Base-by-base conservation (phyloP, 495 filamentous ascomycete genomes). In the Xylaria telfairii region DNA sequence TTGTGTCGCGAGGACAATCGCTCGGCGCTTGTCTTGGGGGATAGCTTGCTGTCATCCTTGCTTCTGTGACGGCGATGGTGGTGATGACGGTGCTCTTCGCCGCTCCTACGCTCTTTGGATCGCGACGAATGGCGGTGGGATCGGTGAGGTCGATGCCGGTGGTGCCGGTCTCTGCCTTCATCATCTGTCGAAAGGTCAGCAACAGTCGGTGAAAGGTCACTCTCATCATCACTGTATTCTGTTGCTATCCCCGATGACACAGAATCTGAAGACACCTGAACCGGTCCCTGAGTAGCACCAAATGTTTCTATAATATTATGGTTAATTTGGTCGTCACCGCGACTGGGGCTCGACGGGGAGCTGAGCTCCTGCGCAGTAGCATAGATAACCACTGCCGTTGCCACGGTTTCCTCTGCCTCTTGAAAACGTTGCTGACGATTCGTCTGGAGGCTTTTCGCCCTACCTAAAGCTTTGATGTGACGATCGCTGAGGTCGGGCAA, bases 111-210 rank as follows among this genome's bases (percentile, higher is more conserved):
- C 24, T 71, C 68, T 66, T 68, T 77, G 28, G 78, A 74, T 47
- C 75, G 73, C 32, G 79, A 71, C 3, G 79, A 77, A 42, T 75
- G 77, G 68, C 77, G 78, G 57, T 74, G 74, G 26, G 77, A 79
- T 39, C 75, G 77, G 65, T 77, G 77, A 57, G 77, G 75, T 61
- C 81, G 80, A 60, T 78, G 78, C 68, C 81, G 76, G 71, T 78
- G 74, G 68, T 68, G 75, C 44, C 77, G 72, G 71, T 76, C 70
- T 70, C 70, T 77, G 62, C 64, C 67, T 76, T 82, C 81, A 76
- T 84, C 80, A 73, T 80, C 81, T 84, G 80, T 76, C 76, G 71
- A 81, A 75, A 81, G 77, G 82, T 84, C 82, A 85, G 82, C 77
- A 81, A 83, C 81, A 76, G 77, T 74, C 67, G 67, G 53, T 73